These are phyloP conservation scores for Debaryomyces robertsiae DNA, from an alignment of 1,139 yeast genomes.

Conservation along the genomic window DNA sequence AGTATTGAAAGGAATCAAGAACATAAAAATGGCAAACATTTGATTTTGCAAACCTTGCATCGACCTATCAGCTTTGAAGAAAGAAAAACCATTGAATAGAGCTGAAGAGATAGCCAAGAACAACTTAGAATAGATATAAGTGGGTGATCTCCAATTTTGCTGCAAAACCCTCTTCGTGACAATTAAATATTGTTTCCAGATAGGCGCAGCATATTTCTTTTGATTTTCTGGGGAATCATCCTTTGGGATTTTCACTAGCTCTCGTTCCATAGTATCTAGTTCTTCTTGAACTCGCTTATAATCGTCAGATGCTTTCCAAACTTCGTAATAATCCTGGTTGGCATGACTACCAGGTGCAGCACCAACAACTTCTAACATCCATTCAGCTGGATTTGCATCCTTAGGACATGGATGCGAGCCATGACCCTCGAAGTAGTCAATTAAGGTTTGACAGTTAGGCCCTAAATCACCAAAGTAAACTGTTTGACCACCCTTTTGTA, in stretches of 20 bases:
- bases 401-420: conserved; percentile 71
- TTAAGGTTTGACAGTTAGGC: conserved; percentile 58
- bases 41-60: conserved; percentile 63
- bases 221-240: conserved; percentile 36
- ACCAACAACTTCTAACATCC: conserved; percentile 80
- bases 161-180: conserved; percentile 60
- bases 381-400: conserved; percentile 78
- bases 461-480: conserved; percentile 85
- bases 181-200: conserved; percentile 49
- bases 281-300: conserved; percentile 45
- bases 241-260: conserved; percentile 40
- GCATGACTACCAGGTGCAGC: conserved; percentile 80
- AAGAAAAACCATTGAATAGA: conserved; percentile 73
- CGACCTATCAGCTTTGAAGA: conserved; percentile 65
- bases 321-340: conserved; percentile 62
- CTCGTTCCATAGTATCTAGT: conserved; percentile 47
- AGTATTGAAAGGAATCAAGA: conserved; percentile 61
- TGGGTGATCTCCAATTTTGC: conserved; percentile 78
- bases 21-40: conserved; percentile 72
- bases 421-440: conserved; percentile 65
- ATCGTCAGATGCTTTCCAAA: conserved; percentile 65
- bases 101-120: conserved; percentile 53
- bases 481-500: conserved; percentile 75
- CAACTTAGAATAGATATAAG: conserved; percentile 67
- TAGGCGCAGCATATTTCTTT: conserved; percentile 47